These are phyloP conservation scores for Cardiosporidium cionae DNA, from an alignment of 169 alveolate species.

Conservation along the genomic window DNA sequence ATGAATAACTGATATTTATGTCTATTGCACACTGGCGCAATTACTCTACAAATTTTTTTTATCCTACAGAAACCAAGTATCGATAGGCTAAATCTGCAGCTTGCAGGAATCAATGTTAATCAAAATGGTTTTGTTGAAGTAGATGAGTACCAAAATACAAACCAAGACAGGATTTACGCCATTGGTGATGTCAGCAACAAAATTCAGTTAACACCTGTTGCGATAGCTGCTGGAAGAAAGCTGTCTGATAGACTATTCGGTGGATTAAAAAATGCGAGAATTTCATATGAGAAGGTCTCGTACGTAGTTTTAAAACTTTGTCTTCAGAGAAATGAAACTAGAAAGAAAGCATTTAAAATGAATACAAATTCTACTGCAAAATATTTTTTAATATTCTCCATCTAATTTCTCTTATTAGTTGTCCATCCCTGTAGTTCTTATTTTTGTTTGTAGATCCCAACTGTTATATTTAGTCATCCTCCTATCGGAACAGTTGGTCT, in stretches of 20 bases:
- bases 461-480: slow-evolving; percentile 81
- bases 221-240: slow-evolving; percentile 86
- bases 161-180: slow-evolving; percentile 48
- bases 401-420: neutral
- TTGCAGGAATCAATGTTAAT: slow-evolving; percentile 23
- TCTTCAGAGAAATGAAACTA: too few relatives aligned
- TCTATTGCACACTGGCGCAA: too few relatives aligned
- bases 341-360: too few relatives aligned
- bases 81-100: neutral
- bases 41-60: too few relatives aligned
- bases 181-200: slow-evolving; percentile 54
- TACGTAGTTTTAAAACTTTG: too few relatives aligned
- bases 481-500: slow-evolving; percentile 79
- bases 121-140: slow-evolving; percentile 48
- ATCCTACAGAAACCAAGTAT: too few relatives aligned
- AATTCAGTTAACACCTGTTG: slow-evolving; percentile 82
- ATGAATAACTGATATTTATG: too few relatives aligned
- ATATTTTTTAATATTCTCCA: neutral
- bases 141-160: slow-evolving; percentile 63
- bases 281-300: slow-evolving; percentile 8
- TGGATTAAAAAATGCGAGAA: slow-evolving; percentile 23
- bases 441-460: slow-evolving; percentile 68
- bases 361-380: too few relatives aligned
- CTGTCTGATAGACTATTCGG: slow-evolving; percentile 79
- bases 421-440: neutral